phyloP scores from a whole-genome alignment of 2,329 filamentous ascomycete species.

The Arthrobotrys conoides region DNA sequence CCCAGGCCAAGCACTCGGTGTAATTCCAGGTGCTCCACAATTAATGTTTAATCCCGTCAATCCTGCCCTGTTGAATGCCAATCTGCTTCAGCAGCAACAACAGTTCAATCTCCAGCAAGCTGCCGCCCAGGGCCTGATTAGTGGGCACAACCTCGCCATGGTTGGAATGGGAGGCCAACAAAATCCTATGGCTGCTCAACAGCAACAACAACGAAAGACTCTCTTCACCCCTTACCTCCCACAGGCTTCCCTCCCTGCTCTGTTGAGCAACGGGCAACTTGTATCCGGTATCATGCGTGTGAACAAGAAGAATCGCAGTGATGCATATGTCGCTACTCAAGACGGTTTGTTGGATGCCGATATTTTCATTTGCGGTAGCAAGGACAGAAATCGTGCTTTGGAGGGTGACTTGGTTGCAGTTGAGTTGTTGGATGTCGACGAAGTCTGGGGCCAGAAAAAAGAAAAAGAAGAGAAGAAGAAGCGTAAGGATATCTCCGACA shows the following conservation, averaged over 20 bases:
- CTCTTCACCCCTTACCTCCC: slow-evolving; percentile 98
- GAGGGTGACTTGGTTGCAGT: slow-evolving; percentile 96
- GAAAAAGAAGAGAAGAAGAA: slow-evolving; percentile 99
- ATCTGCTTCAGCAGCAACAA: slow-evolving; percentile 70
- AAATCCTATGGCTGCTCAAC: slow-evolving; percentile 70
- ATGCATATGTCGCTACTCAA: slow-evolving; percentile 94
- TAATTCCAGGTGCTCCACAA: slow-evolving; percentile 79
- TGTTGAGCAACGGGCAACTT: slow-evolving; percentile 91
- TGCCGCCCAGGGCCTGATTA: slow-evolving; percentile 79
- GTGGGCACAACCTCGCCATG: slow-evolving; percentile 80
- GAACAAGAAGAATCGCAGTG: slow-evolving; percentile 99
- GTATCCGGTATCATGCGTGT: slow-evolving; percentile 96
- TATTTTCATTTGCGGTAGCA: slow-evolving; percentile 99
- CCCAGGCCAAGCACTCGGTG: slow-evolving; percentile 84
- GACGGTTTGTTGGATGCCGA: slow-evolving; percentile 92
- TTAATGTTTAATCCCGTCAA: slow-evolving; percentile 67
- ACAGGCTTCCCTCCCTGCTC: slow-evolving; percentile 90
- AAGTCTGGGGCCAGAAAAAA: slow-evolving; percentile 98
- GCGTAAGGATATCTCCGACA: slow-evolving; percentile 97
- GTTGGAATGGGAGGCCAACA: slow-evolving; percentile 68
- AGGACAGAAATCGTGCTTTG: slow-evolving; percentile 95
- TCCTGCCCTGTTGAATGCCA: slow-evolving; percentile 76
- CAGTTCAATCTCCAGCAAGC: slow-evolving; percentile 94
- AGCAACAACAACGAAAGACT: slow-evolving; percentile 91
- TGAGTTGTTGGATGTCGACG: slow-evolving; percentile 95